Evolutionary conservation across 306 rosid genomes (phyloP), one percentile per base, ranked within the genome.

Genomic region (Quercus ilex): DNA sequence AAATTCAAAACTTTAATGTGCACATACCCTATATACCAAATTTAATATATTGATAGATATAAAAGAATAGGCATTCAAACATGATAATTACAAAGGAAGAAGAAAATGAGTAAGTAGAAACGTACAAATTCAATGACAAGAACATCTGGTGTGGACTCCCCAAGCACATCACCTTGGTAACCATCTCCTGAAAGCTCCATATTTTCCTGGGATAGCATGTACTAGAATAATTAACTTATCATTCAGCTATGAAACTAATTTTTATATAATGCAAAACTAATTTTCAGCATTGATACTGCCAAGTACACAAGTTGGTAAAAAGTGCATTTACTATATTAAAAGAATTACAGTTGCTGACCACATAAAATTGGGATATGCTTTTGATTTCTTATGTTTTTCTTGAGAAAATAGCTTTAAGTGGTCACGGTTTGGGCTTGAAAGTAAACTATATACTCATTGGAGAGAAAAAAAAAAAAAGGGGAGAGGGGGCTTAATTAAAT

Each of bases 81-180:
- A 69, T 55, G 69, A 26, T 18, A 28, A 46, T 74, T 30, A 55
- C 73, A 75, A 51, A 25, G 85, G 26, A 72, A 31, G n/a, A 51
- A 8, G 71, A 74, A 49, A 51, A 59, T 19, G 52, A 68, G 4
- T 9, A 35, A 63, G n/a, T 14, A 56, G 20, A 49, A 18, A 85
- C 97, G 1, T 92, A 94, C 99, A 77, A 94, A 86, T 89, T 92
- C 97, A 68, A 82, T 90, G 87, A 94, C 92, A 49, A 94, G 81
- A 73, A 92, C 95, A 84, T 94, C 99, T 10, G 99, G 99, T 14
- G 97, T 94, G 77, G 89, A 87, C 82, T 94, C 99, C 84, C 99
- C 99, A 63, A 94, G 84, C 79, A 92, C 86, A 88, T 94, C 99
- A 68, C 87, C 97, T 59, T 83, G 83, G 77, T 92, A 94, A 78